Conservation (phyloP, 208 protist genomes). For the Acanthamoeba sp. region DNA sequence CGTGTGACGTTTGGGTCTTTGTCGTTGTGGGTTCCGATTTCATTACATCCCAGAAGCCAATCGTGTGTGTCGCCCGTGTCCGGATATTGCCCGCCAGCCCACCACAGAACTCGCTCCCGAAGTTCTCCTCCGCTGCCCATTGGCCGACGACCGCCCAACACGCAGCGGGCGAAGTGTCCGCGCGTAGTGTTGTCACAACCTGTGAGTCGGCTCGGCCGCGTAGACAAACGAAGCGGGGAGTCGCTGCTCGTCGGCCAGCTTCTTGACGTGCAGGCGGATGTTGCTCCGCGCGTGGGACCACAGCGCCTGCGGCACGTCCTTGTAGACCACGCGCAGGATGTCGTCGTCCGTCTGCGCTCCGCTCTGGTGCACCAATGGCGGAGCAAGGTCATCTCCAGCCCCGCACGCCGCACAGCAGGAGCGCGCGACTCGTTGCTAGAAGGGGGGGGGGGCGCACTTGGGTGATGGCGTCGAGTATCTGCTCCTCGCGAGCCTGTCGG, state of each 20-base stretch:
- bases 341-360: slow-evolving; percentile 31
- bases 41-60: background rate
- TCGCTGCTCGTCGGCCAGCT: slow-evolving; percentile 13
- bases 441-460: background rate
- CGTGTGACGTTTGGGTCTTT: background rate
- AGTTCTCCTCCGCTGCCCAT: background rate
- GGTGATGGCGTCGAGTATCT: slow-evolving; percentile 6
- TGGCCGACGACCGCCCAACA: background rate
- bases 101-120: background rate
- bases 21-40: background rate
- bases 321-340: slow-evolving; percentile 6
- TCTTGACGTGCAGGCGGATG: background rate
- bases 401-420: background rate
- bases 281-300: slow-evolving; percentile 44
- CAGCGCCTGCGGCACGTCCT: slow-evolving; percentile 31
- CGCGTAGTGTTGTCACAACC: background rate
- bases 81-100: background rate
- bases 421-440: background rate
- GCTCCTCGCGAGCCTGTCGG: slow-evolving; percentile 29
- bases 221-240: background rate
- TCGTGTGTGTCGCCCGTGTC: background rate
- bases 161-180: no score
- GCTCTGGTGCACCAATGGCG: background rate
- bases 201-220: background rate
- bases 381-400: background rate